Base-by-base conservation (phyloP, 2,329 filamentous ascomycete genomes). In the Grosmannia huntii region DNA sequence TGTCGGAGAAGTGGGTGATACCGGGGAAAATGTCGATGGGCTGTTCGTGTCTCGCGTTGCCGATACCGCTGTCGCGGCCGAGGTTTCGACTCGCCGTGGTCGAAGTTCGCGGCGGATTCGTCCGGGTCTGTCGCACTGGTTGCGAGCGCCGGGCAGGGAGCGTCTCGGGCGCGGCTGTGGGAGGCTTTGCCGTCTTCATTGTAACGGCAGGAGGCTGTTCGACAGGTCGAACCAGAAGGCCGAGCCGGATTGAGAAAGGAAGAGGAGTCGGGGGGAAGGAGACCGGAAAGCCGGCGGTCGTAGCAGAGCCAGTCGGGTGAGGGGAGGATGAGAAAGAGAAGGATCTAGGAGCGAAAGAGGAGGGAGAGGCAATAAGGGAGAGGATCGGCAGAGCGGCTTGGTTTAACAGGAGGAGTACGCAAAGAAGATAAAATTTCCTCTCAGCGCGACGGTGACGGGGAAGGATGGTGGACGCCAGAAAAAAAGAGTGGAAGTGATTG, bases 1-100 rank as follows among this genome's bases (percentile, higher is more conserved):
- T 86, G 71, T 97, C 91, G 62, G 92, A 89, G 70, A 99, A 97
- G 72, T 85, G 81, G 12, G 80, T 84, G 63, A 85, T 79, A 57
- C 79, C 83, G 51, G 83, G 83, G 65, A 83, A 85, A 65, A 85
- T 83, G 64, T 85, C 80, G 74, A 85, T 83, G 66, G 81, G 79
- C 66, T 83, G 80, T 62, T 81, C 78, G 58, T 75, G 73, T 56
- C 71, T 69, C 38, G 74, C 70, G 58, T 75, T 72, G 56, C 71
- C 69, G 46, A 74, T 69, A 59, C 69, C 72, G 59, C 69, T 70
- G 56, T 75, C 71, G 64, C 79, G 62, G 12, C 56, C 58, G 5
- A 48, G 38, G 19, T 52, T 70, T 74, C 73, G 56, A 68, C 70
- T 63, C 62, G 67, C 59, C 71, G 69, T 74, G 64, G 76, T 73